Evolutionary conservation across 192 early-diverging fungal genomes (phyloP).

Genomic region (Geranomyces variabilis): DNA sequence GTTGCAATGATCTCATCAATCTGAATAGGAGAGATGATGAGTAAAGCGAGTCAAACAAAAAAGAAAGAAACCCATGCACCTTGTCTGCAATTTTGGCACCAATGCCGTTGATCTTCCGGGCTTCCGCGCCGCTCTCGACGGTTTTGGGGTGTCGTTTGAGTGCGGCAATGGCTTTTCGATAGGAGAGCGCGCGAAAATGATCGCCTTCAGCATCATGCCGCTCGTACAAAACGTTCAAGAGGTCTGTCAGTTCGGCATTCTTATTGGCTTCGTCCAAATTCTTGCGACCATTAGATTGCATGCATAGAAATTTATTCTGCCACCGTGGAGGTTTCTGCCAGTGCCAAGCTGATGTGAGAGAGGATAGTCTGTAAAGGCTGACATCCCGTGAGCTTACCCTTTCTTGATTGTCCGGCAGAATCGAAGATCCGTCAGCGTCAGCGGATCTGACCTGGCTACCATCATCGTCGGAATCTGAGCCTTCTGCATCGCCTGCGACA

Average conservation of each 20-base stretch:
- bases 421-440: no score
- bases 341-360: neutral
- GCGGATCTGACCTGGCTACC: no score
- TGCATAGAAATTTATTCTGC: conserved; percentile 23
- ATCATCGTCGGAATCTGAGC: neutral
- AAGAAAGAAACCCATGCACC: conserved; percentile 25
- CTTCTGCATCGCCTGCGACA: no score
- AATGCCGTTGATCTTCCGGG: conserved; percentile 42
- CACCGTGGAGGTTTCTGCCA: neutral
- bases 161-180: conserved; percentile 43
- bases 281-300: conserved; percentile 20
- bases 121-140: conserved; percentile 44
- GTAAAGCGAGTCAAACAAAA: conserved; percentile 5
- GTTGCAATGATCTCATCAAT: conserved; percentile 49
- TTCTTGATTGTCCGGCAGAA: no score
- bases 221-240: conserved; percentile 34
- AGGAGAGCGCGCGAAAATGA: conserved; percentile 45
- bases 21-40: neutral
- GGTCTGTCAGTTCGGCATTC: conserved; percentile 25
- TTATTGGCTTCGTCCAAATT: conserved; percentile 24
- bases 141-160: conserved; percentile 38
- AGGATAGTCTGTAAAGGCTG: neutral
- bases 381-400: no score
- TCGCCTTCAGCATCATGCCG: conserved; percentile 46
- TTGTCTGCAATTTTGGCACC: conserved; percentile 49